Percentiles rank a stretch among this genome's conserved stretches.
These are phyloP conservation scores for Cytospora paraplurivora DNA, from an alignment of 2,329 filamentous ascomycete species.

Conservation along the genomic window DNA sequence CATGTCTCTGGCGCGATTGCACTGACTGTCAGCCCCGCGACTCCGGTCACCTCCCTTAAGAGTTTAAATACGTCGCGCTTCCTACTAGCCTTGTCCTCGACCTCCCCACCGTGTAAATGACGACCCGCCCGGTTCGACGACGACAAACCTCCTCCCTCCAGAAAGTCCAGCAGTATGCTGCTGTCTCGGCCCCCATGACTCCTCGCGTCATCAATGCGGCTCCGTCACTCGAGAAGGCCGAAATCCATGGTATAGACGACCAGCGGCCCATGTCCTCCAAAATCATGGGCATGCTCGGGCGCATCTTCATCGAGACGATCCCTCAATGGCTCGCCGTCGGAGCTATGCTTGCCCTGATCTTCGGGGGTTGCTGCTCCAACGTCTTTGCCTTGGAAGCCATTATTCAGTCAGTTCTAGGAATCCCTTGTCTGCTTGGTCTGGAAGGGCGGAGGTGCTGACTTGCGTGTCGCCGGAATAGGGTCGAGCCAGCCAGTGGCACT, in stretches of 20 bases:
- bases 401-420: conserved; percentile 69
- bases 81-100: conserved; percentile 13
- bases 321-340: conserved; percentile 64
- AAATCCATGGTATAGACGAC: conserved; percentile 58
- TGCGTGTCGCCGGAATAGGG: conserved; percentile 49
- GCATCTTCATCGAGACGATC: conserved; percentile 59
- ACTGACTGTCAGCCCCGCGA: conserved; percentile 21
- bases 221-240: conserved; percentile 56
- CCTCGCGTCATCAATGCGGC: conserved; percentile 57
- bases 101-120: conserved; percentile 42
- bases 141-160: conserved; percentile 45
- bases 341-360: conserved; percentile 81
- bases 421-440: neutral
- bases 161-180: conserved; percentile 46
- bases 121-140: conserved; percentile 45
- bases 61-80: conserved; percentile 23
- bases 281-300: conserved; percentile 53
- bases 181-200: conserved; percentile 42
- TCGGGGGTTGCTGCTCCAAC: conserved; percentile 71
- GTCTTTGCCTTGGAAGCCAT: conserved; percentile 97
- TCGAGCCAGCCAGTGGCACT: conserved; percentile 81
- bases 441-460: conserved; percentile 30
- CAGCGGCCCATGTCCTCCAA: conserved; percentile 52
- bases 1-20: conserved; percentile 25
- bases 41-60: conserved; percentile 7